phyloP scores from a whole-genome alignment of 1,284 basidiomycete genomes.

The Sanghuangporus weigelae region DNA sequence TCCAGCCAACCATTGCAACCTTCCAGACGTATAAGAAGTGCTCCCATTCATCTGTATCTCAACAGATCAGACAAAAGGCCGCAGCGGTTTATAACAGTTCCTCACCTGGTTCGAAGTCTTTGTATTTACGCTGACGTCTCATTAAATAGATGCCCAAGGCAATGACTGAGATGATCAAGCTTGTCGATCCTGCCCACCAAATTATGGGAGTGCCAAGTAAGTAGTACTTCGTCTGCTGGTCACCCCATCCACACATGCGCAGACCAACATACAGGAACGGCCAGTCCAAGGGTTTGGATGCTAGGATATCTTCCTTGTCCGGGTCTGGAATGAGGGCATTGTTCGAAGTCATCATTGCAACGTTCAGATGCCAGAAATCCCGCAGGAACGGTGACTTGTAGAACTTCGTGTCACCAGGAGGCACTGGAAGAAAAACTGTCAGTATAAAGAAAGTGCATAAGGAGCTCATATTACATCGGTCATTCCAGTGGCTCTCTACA shows the following conservation, averaged over 20 bases:
- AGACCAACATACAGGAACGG: conserved; percentile 85
- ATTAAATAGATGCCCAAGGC: conserved; percentile 70
- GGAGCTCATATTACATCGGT: conserved; percentile 53
- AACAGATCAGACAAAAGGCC: background rate
- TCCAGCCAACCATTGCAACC: conserved; percentile 89
- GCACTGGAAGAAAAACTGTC: conserved; percentile 49
- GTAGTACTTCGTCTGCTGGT: conserved; percentile 87
- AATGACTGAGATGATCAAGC: conserved; percentile 54
- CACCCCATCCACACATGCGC: conserved; percentile 97
- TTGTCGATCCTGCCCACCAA: conserved; percentile 82
- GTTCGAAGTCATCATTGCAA: conserved; percentile 99
- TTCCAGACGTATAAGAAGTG: conserved; percentile 93
- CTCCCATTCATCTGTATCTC: conserved; percentile 73
- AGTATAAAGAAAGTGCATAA: conserved; percentile 6
- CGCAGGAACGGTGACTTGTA: conserved; percentile 92
- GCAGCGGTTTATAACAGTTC: conserved; percentile 21
- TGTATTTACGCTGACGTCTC: conserved; percentile 83
- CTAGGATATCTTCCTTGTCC: conserved; percentile 97
- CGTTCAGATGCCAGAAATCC: conserved; percentile 98
- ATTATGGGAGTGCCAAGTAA: conserved; percentile 89
- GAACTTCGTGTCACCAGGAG: conserved; percentile 74
- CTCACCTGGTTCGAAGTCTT: conserved; percentile 84
- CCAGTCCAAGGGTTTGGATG: conserved; percentile 91
- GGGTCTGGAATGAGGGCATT: conserved; percentile 96
- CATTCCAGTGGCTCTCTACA: conserved; percentile 96